Evolutionary conservation across 2,329 filamentous ascomycete species (phyloP).

Genomic region (Nemania bipapillata): DNA sequence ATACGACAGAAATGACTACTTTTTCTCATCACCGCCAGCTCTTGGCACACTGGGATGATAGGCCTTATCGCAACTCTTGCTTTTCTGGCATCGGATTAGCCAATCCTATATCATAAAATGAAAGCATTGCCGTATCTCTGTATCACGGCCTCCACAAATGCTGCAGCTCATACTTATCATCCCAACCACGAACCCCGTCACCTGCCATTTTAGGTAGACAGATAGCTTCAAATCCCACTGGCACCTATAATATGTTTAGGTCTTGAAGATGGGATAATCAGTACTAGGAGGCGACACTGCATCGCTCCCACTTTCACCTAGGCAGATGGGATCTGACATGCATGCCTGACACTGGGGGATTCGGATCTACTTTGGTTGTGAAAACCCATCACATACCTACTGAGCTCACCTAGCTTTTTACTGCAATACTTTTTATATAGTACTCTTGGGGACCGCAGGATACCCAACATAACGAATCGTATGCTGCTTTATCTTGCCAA

Average conservation of each 20-base stretch:
- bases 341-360: background rate
- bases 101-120: background rate
- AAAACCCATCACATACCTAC: background rate
- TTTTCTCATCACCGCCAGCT: background rate
- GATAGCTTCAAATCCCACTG: background rate
- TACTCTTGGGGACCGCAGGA: background rate
- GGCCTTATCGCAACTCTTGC: background rate
- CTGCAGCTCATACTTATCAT: background rate
- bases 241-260: background rate
- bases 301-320: background rate
- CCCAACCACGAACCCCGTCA: background rate
- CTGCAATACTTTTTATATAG: background rate
- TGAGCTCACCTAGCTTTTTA: background rate
- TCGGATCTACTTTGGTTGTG: background rate
- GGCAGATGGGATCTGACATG: background rate
- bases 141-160: slow-evolving; percentile 5
- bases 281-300: background rate
- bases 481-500: background rate
- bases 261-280: background rate
- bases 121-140: background rate
- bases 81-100: background rate
- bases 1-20: background rate
- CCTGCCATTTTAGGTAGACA: slow-evolving; percentile 1
- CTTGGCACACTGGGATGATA: background rate
- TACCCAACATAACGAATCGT: background rate